Evolutionary conservation across 2,329 filamentous ascomycete genomes (phyloP).

Genomic region (Xylaria sp.): DNA sequence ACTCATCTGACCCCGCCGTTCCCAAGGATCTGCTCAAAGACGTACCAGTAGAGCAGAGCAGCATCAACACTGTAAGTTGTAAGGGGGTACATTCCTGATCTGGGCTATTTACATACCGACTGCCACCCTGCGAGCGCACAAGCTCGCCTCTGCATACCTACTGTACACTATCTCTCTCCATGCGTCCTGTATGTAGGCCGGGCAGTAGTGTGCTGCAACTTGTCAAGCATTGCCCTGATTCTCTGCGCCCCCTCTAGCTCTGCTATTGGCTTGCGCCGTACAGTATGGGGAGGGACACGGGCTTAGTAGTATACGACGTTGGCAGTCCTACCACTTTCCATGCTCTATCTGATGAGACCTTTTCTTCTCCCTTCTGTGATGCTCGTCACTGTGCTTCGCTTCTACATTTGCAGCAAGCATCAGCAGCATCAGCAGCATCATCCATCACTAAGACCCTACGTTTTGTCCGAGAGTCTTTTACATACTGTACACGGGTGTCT

Average conservation of each 20-base stretch:
- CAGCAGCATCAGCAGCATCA: no score
- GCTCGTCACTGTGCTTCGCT: no score
- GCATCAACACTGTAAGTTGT: not conserved
- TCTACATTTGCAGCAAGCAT: no score
- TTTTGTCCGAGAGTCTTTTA: no score
- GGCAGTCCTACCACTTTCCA: conserved; percentile 6
- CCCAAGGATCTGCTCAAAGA: not conserved
- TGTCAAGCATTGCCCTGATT: conserved; percentile 17
- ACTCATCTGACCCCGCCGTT: not conserved
- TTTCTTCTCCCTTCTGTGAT: no score
- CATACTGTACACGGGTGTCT: not conserved
- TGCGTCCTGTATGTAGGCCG: conserved; percentile 7
- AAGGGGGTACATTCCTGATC: conserved; percentile 9
- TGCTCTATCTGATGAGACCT: no score
- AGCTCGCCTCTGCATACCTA: no score
- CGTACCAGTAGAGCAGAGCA: no score
- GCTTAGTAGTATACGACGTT: conserved; percentile 9
- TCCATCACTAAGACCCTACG: no score
- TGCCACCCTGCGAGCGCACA: not conserved
- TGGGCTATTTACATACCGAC: not conserved
- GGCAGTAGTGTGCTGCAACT: conserved; percentile 24
- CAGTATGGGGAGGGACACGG: not conserved
- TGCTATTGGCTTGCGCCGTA: conserved; percentile 15
- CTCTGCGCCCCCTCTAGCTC: not conserved
- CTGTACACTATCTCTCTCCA: not conserved